Evolutionary conservation across 2,329 filamentous ascomycete genomes (phyloP).

Genomic region (Dothidotthia symphoricarpi): DNA sequence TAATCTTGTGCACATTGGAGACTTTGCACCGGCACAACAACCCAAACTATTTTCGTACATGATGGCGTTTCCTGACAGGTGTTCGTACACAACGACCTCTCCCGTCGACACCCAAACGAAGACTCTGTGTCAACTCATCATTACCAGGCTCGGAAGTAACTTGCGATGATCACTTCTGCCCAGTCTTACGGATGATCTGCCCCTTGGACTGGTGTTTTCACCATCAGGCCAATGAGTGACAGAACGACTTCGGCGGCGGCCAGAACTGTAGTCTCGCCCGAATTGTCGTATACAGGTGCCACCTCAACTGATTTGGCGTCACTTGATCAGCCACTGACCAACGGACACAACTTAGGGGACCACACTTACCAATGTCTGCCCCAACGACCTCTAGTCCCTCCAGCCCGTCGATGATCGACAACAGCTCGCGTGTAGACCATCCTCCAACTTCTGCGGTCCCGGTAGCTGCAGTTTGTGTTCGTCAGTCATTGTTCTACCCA

Average conservation of each 20-base stretch:
- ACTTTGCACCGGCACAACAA: too few species aligned
- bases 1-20: too few species aligned
- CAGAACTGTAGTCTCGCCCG: constrained; percentile 57
- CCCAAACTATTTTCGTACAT: too few species aligned
- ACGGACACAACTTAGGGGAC: background rate
- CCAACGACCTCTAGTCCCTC: constrained; percentile 58
- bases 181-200: background rate
- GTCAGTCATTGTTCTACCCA: background rate
- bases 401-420: constrained; percentile 60
- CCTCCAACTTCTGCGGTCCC: constrained; percentile 62
- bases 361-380: constrained; percentile 53
- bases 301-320: constrained; percentile 53
- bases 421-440: constrained; percentile 60
- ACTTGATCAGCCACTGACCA: constrained; percentile 4
- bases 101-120: too few species aligned
- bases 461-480: constrained; percentile 42
- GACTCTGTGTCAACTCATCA: too few species aligned
- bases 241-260: constrained; percentile 56
- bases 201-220: constrained; percentile 40
- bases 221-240: constrained; percentile 52
- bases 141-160: too few species aligned
- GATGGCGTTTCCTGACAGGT: too few species aligned
- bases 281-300: constrained; percentile 61
- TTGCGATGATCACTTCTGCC: too few species aligned
- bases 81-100: too few species aligned